Base-by-base conservation (phyloP, 345 rosid species). In the Gossypium anomalum region DNA sequence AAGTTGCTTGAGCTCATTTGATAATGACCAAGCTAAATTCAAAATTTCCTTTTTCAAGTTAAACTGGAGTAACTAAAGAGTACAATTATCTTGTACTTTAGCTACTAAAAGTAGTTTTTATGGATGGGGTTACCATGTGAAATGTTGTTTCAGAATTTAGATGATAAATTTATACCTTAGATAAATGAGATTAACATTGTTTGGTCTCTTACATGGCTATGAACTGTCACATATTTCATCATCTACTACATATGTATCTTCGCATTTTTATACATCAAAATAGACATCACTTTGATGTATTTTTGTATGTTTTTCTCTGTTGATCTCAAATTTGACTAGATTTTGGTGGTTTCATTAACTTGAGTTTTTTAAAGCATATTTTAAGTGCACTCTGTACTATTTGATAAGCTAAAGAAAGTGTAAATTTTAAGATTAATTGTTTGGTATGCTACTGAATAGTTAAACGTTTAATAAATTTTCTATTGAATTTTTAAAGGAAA, bases 271-370 rank as follows among this genome's bases (percentile, higher is more conserved):
- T 66, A 2, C 2, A 19, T 12, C 11, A 4, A 65, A 65, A 43
- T 41, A 64, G 27, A 64, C 16, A 41, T 65, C 48, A 19, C 13
- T 65, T 19, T 20, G 25, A 43, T 44, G 17, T 65, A 7, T n/a
- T 67, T 45, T 45, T 13, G 34, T 13, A 45, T 47, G 29, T 66
- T 29, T 44, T 66, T 57, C 48, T 19, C 13, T 6, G 34, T 29
- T 65, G 17, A 55, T 15, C 55, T 57, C 43, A 44, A 22, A 44
- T 19, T 20, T 12, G 11, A 41, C 27, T 60, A 58, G 52, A 34
- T 76, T 74, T 76, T 47, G 66, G 55, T 55, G 48, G 48, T 19
- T 69, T 51, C 1, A 29, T 19, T 15, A 22, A 65, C 19, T 67
- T 29, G 3, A 70, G 66, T 59, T 44, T 44, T 38, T 34, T 58